Evolutionary conservation across 345 rosid species (phyloP).

Genomic region (Acer yangbiense): DNA sequence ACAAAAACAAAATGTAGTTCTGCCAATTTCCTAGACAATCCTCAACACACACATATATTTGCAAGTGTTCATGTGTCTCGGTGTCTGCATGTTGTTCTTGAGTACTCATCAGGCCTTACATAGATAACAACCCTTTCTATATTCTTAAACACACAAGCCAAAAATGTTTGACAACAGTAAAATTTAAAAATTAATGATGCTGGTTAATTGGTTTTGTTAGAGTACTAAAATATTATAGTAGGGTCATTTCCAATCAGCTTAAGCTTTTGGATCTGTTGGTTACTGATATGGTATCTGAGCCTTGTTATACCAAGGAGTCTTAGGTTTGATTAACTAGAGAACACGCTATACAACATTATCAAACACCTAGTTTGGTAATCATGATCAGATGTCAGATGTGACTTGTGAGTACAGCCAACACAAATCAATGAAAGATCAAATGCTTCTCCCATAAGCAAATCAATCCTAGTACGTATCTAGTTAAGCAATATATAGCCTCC

Average conservation of each 20-base stretch:
- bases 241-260: too few relatives aligned
- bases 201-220: background rate
- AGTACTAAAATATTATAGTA: too few relatives aligned
- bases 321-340: background rate
- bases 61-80: background rate
- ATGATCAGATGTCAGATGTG: background rate
- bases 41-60: background rate
- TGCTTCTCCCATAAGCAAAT: background rate
- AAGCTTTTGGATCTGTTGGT: too few relatives aligned
- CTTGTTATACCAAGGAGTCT: too few relatives aligned
- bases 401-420: background rate
- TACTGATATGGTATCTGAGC: too few relatives aligned
- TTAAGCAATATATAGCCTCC: constrained; percentile 10
- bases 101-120: background rate
- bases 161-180: background rate
- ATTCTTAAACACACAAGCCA: background rate
- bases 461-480: background rate
- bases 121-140: background rate
- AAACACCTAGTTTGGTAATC: background rate
- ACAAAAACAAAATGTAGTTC: background rate
- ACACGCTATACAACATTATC: background rate
- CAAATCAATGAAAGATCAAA: background rate
- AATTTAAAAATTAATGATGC: background rate
- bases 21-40: background rate
- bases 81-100: background rate